Percentiles rank a stretch among this genome's conserved stretches.
Conservation (phyloP, 176 grass and related monocot genomes). For the Ananas comosus region DNA sequence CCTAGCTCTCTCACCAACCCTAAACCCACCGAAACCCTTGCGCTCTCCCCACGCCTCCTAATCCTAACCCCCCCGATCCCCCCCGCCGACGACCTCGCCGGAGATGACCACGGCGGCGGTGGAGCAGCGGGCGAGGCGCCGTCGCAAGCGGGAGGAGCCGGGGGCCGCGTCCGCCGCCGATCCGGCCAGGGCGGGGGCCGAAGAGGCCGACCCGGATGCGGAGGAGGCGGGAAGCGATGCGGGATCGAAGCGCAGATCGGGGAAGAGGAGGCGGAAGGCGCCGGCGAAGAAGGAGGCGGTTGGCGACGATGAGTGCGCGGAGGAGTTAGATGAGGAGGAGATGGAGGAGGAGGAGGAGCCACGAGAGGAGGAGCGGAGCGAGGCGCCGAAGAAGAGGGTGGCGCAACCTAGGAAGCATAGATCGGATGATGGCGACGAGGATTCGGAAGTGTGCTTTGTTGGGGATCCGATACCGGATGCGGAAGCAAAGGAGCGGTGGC, state of each 20-base stretch:
- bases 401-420: conserved; percentile 17
- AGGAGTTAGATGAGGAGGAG: background rate
- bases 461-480: conserved; percentile 26
- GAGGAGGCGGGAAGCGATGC: background rate
- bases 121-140: conserved; percentile 10
- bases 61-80: background rate
- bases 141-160: background rate
- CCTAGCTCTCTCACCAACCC: background rate
- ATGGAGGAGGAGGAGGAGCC: conserved; percentile 19
- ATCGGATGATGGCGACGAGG: background rate
- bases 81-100: background rate
- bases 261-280: conserved; percentile 2
- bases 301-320: background rate
- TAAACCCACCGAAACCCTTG: background rate
- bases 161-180: background rate
- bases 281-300: background rate
- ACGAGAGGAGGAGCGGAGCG: conserved; percentile 10
- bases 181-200: background rate
- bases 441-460: conserved; percentile 21
- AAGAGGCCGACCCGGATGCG: background rate
- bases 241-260: conserved; percentile 9
- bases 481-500: conserved; percentile 48
- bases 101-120: conserved; percentile 1
- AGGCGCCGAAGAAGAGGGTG: conserved; percentile 20
- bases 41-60: background rate